Base-by-base conservation (phyloP, 202 grass and related monocot genomes). In the Dendrocalamus latiflorus region DNA sequence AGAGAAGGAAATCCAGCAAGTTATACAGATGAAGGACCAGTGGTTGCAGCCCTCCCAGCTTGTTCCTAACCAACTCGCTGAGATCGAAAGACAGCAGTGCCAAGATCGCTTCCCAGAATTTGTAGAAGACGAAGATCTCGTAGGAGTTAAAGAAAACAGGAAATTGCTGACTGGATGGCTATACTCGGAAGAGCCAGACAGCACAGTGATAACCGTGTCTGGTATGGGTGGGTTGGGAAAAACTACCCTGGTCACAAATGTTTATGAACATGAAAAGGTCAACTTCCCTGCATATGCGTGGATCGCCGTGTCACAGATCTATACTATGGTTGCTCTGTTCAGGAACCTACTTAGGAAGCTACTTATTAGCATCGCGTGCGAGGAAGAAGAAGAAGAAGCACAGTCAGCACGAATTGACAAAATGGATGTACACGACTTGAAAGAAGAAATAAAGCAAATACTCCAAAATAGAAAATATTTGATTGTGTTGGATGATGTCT, bases 181-280 rank as follows among this genome's bases (percentile, higher is more conserved):
- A n/a, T n/a, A 53, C 48, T 34, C 64, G 11, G 9, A 86, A 4
- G 41, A 75, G 22, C 65, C 13, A 17, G 60, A 78, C 12, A 43
- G 57, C 11, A 45, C 4, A 8, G 30, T 89, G 8, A 89, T 92
- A 37, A 68, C 86, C 14, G 78, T 92, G 13, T 89, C 78, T 7
- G 86, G 90, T 11, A 92, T 89, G 86, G 90, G 90, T 5, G 86
- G 90, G 6, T 38, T 92, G 42, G 90, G 90, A 1, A 92, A 92
- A 87, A 89, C 90, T 1, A 92, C 86, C 10, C 36, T 92, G n/a
- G 86, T 86, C 36, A 73, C 72, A 25, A 81, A 80, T 79, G 90
- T 89, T 41, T 92, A 79, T 58, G 82, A 86, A 6, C 82, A n/a
- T 33, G 72, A 81, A 17, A 86, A 68, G 33, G 24, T 45, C 24